A percentile compares a stretch with the other conserved stretches of the same genome.
phyloP scores from a whole-genome alignment of 352 stramenopile species.

The Pythium scleroteichum region DNA sequence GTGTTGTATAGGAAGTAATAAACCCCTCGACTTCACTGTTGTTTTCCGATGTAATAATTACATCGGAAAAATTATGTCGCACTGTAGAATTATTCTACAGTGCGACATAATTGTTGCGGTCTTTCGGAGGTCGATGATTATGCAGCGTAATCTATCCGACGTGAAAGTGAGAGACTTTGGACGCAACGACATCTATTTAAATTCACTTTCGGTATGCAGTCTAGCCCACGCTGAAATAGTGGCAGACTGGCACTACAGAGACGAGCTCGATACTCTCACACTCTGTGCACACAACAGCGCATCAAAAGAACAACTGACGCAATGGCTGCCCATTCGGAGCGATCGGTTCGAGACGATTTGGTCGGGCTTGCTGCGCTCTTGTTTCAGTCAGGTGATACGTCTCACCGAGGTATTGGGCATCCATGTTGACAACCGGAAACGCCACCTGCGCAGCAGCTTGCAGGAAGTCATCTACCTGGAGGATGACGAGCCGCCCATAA shows the following conservation, averaged over 20 bases:
- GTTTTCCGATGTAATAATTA: slow-evolving; percentile 21
- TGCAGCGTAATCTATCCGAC: slow-evolving; percentile 21
- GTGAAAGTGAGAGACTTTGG: slow-evolving; percentile 11
- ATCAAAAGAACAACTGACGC: slow-evolving; percentile 30
- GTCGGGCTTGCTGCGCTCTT: slow-evolving; percentile 23
- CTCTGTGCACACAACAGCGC: slow-evolving; percentile 25
- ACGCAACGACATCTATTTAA: slow-evolving; percentile 6
- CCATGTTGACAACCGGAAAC: slow-evolving; percentile 33
- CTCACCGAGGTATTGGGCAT: slow-evolving; percentile 23
- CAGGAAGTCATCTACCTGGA: slow-evolving; percentile 30
- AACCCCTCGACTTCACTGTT: slow-evolving; percentile 10
- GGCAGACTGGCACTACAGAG: slow-evolving; percentile 4
- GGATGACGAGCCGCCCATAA: slow-evolving; percentile 43
- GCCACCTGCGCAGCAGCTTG: slow-evolving; percentile 27
- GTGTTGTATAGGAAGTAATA: slow-evolving; percentile 4
- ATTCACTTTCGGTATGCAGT: neutral
- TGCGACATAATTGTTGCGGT: slow-evolving; percentile 23
- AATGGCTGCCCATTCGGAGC: slow-evolving; percentile 25
- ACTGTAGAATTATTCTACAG: too few species aligned
- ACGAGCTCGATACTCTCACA: slow-evolving; percentile 11
- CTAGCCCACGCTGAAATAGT: slow-evolving; percentile 7
- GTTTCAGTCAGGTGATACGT: slow-evolving; percentile 27
- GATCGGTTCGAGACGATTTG: slow-evolving; percentile 22
- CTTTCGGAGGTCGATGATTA: too few species aligned
- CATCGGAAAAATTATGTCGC: too few species aligned